phyloP scores from a whole-genome alignment of 106 monocot genomes.

The Dendrobium huoshanense region DNA sequence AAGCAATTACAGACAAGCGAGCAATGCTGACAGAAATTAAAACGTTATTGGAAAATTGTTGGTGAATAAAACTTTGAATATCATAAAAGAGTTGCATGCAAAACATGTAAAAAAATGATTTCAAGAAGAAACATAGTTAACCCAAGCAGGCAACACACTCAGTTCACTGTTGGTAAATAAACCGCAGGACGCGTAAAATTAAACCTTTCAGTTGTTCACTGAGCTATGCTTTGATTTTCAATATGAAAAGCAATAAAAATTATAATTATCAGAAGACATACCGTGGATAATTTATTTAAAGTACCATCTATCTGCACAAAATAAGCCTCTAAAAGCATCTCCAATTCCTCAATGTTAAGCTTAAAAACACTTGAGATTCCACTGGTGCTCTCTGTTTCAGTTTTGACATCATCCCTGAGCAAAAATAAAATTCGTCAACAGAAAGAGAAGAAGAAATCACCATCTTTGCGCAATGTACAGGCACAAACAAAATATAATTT shows the following conservation, averaged over 20 bases:
- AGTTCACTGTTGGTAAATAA: too few relatives aligned
- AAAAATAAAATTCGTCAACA: neutral
- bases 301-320: conserved; percentile 33
- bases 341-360: conserved; percentile 28
- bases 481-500: neutral
- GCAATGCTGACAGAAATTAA: neutral
- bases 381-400: conserved; percentile 12
- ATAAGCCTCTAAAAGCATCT: conserved; percentile 33
- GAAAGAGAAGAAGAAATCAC: neutral
- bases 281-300: conserved; percentile 26
- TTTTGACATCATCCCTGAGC: conserved; percentile 14
- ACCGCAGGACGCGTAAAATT: neutral
- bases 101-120: too few relatives aligned
- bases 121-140: too few relatives aligned
- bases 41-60: neutral
- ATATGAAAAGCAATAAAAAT: neutral
- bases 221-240: neutral
- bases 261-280: conserved; percentile 1
- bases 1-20: too few relatives aligned
- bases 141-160: too few relatives aligned
- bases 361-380: conserved; percentile 15
- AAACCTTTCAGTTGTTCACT: neutral
- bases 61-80: too few relatives aligned
- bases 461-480: neutral
- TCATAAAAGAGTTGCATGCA: too few relatives aligned